These are phyloP conservation scores for Parachaetomium inaequale DNA, from an alignment of 495 filamentous ascomycete genomes.

Conservation along the genomic window DNA sequence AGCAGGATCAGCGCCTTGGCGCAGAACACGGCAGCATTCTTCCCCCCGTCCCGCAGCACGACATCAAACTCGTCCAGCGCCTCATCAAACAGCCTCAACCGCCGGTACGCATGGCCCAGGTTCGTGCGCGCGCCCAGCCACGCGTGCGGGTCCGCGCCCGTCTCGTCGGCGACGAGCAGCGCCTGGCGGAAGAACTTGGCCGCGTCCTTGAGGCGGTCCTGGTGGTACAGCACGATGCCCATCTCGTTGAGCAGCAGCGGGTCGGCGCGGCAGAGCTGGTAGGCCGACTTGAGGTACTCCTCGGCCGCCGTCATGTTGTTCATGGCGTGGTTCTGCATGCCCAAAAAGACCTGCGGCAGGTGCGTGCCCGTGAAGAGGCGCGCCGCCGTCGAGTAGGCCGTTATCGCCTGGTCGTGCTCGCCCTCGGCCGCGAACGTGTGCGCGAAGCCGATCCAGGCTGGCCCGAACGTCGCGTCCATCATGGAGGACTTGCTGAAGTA, in stretches of 20 bases:
- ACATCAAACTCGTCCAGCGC: slow-evolving; percentile 77
- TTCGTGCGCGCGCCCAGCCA: slow-evolving; percentile 89
- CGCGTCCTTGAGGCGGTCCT: slow-evolving; percentile 71
- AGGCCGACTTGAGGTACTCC: slow-evolving; percentile 88
- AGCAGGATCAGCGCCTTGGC: slow-evolving; percentile 73
- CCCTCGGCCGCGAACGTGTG: slow-evolving; percentile 99
- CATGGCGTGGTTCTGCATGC: slow-evolving; percentile 96
- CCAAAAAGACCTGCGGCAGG: slow-evolving; percentile 90
- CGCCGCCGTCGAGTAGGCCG: slow-evolving; percentile 94
- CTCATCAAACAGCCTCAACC: slow-evolving; percentile 62
- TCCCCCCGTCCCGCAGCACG: slow-evolving; percentile 72
- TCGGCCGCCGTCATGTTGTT: slow-evolving; percentile 95
- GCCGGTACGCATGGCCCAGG: slow-evolving; percentile 79
- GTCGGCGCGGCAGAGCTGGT: slow-evolving; percentile 69
- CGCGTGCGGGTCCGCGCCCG: slow-evolving; percentile 73
- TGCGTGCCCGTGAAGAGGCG: slow-evolving; percentile 96
- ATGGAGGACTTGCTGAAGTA: slow-evolving; percentile 97
- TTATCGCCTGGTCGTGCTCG: slow-evolving; percentile 97
- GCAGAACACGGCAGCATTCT: slow-evolving; percentile 64
- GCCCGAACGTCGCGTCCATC: slow-evolving; percentile 96
- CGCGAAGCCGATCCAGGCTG: slow-evolving; percentile 98
- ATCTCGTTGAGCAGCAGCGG: slow-evolving; percentile 93
- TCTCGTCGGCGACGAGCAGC: slow-evolving; percentile 70
- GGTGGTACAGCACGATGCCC: slow-evolving; percentile 90
- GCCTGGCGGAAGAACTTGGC: slow-evolving; percentile 69